A percentile compares a stretch with the other conserved stretches of the same genome.
These are phyloP conservation scores for Termitomyces sp. DNA, from an alignment of 768 basidiomycete genomes.

Conservation along the genomic window DNA sequence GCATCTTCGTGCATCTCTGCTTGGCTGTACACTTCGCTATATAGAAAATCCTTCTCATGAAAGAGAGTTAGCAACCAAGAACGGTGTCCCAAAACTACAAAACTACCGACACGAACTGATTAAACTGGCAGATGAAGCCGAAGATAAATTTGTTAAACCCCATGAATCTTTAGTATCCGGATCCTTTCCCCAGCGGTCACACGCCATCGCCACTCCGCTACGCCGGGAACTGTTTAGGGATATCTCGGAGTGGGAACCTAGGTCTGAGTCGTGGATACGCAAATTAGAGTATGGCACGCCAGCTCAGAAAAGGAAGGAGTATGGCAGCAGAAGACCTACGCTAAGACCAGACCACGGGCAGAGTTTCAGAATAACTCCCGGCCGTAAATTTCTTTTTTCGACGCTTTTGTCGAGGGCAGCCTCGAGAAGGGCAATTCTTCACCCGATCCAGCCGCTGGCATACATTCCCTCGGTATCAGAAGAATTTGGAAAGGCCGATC, in stretches of 20 bases:
- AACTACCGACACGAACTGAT: constrained; percentile 37
- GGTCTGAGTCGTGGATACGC: constrained; percentile 38
- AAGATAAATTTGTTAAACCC: constrained; percentile 39
- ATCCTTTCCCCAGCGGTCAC: background rate
- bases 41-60: constrained; percentile 32
- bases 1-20: constrained; percentile 45
- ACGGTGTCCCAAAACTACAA: constrained; percentile 21
- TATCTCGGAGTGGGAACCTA: constrained; percentile 47
- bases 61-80: constrained; percentile 9
- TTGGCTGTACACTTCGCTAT: constrained; percentile 43
- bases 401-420: constrained; percentile 2
- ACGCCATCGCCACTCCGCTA: constrained; percentile 3
- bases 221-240: constrained; percentile 6
- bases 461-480: background rate
- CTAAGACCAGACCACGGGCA: background rate
- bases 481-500: background rate
- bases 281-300: background rate
- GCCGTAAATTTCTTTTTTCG: background rate
- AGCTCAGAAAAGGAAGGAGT: constrained; percentile 9
- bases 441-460: background rate
- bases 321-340: background rate
- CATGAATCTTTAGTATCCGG: constrained; percentile 2
- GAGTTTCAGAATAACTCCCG: background rate
- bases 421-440: constrained; percentile 2
- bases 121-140: constrained; percentile 45